These are phyloP conservation scores for Phtheirospermum japonicum DNA, from an alignment of 257 asterid genomes.

Conservation along the genomic window DNA sequence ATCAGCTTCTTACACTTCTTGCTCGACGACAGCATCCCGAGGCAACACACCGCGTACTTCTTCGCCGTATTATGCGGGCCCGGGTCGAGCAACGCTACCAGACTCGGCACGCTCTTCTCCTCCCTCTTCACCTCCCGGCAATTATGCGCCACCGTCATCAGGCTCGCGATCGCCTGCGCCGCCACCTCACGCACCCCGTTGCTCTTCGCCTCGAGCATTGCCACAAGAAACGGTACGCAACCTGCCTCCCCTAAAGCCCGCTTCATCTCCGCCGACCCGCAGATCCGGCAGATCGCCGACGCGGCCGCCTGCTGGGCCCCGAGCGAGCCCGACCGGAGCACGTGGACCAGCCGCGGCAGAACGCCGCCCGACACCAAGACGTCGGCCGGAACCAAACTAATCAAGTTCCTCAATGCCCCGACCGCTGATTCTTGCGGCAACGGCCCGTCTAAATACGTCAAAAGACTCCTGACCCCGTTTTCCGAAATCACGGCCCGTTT, in stretches of 20 bases:
- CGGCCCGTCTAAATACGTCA: conserved; percentile 67
- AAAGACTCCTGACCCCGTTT: conserved; percentile 63
- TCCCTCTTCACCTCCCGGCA: conserved; percentile 58
- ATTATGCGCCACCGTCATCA: conserved; percentile 56
- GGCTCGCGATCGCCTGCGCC: conserved; percentile 64
- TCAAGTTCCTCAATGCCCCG: conserved; percentile 65
- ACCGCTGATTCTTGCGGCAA: conserved; percentile 85
- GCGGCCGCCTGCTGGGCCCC: conserved; percentile 80
- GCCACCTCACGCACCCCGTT: conserved; percentile 62
- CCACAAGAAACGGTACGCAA: conserved; percentile 62
- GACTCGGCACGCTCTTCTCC: conserved; percentile 68
- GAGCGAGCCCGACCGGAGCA: conserved; percentile 59
- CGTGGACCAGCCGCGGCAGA: conserved; percentile 67
- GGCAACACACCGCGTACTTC: conserved; percentile 73
- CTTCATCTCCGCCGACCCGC: conserved; percentile 52
- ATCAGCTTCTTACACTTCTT: conserved; percentile 74
- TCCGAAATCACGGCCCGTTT: conserved; percentile 52
- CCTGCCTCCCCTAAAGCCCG: conserved; percentile 62
- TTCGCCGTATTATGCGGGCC: conserved; percentile 76
- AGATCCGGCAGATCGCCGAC: conserved; percentile 60
- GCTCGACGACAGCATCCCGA: conserved; percentile 66
- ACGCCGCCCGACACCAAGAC: conserved; percentile 45
- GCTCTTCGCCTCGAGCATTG: conserved; percentile 69
- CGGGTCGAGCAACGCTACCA: conserved; percentile 81
- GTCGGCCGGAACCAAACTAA: conserved; percentile 43